These are phyloP conservation scores for Barnettozyma californica DNA, from an alignment of 805 yeast species.

Conservation along the genomic window DNA sequence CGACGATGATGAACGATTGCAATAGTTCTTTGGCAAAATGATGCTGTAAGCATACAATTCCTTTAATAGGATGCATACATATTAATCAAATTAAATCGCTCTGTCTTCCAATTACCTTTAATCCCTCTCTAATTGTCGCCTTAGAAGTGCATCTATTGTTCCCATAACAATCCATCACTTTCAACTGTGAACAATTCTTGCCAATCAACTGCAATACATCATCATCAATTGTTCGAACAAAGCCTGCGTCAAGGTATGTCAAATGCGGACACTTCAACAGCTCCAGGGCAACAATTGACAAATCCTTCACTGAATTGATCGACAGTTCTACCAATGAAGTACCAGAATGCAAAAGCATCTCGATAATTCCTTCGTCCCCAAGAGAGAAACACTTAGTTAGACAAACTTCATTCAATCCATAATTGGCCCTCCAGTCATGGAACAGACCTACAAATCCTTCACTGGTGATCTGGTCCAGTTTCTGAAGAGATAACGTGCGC, in stretches of 20 bases:
- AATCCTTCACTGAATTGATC: conserved; percentile 62
- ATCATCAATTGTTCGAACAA: conserved; percentile 74
- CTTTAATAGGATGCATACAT: neutral
- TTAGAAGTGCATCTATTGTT: conserved; percentile 58
- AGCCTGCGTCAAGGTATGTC: conserved; percentile 70
- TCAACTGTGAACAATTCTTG: conserved; percentile 53
- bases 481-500: conserved; percentile 51
- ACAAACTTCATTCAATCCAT: conserved; percentile 55
- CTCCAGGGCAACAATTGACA: conserved; percentile 48
- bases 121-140: conserved; percentile 46
- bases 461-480: conserved; percentile 61
- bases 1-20: neutral
- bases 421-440: conserved; percentile 45
- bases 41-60: neutral
- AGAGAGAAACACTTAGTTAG: conserved; percentile 62
- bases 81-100: conserved; percentile 36
- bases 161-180: conserved; percentile 76
- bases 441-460: conserved; percentile 61
- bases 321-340: conserved; percentile 63
- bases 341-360: conserved; percentile 57
- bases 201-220: conserved; percentile 53
- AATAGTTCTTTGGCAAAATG: neutral
- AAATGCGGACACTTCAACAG: conserved; percentile 52
- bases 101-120: conserved; percentile 70
- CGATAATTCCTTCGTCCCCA: conserved; percentile 56